Evolutionary conservation across 495 filamentous ascomycete species (phyloP).

Genomic region (Lophiostoma macrostomum): DNA sequence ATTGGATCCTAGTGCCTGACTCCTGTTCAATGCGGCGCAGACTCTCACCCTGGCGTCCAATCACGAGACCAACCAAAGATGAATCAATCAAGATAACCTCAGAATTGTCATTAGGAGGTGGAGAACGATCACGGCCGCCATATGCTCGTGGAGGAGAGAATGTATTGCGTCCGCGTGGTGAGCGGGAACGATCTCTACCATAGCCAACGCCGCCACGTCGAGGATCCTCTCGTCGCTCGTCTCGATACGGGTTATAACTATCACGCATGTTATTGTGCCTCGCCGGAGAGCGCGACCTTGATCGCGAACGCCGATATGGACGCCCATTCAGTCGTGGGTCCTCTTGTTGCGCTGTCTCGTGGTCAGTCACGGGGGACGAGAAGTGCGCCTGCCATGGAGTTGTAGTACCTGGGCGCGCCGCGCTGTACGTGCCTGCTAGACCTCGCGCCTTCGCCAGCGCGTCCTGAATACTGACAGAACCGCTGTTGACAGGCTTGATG

Average conservation of each 20-base stretch:
- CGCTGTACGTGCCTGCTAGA: constrained; percentile 54
- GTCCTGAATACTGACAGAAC: constrained; percentile 68
- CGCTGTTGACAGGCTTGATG: constrained; percentile 69
- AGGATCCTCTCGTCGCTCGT: constrained; percentile 67
- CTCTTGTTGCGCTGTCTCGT: constrained; percentile 32
- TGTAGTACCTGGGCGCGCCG: constrained; percentile 28
- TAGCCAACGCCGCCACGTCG: constrained; percentile 39
- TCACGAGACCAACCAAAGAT: constrained; percentile 75
- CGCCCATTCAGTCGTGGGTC: constrained; percentile 46
- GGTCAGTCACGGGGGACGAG: not conserved
- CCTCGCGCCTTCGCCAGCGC: constrained; percentile 71
- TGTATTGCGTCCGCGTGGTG: constrained; percentile 34
- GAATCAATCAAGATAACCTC: constrained; percentile 77
- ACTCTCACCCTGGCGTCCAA: constrained; percentile 79
- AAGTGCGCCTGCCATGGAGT: not conserved
- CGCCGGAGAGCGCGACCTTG: constrained; percentile 66
- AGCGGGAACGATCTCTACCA: constrained; percentile 37
- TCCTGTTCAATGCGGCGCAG: constrained; percentile 72
- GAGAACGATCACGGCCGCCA: constrained; percentile 54
- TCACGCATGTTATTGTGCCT: constrained; percentile 62
- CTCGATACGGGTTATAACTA: constrained; percentile 70
- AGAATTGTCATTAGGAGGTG: constrained; percentile 57
- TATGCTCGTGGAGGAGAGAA: constrained; percentile 41
- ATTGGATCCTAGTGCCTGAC: constrained; percentile 74
- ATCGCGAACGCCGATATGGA: constrained; percentile 57